These are phyloP conservation scores for Dactylella cylindrospora DNA, from an alignment of 2,329 filamentous ascomycete genomes.

Conservation along the genomic window DNA sequence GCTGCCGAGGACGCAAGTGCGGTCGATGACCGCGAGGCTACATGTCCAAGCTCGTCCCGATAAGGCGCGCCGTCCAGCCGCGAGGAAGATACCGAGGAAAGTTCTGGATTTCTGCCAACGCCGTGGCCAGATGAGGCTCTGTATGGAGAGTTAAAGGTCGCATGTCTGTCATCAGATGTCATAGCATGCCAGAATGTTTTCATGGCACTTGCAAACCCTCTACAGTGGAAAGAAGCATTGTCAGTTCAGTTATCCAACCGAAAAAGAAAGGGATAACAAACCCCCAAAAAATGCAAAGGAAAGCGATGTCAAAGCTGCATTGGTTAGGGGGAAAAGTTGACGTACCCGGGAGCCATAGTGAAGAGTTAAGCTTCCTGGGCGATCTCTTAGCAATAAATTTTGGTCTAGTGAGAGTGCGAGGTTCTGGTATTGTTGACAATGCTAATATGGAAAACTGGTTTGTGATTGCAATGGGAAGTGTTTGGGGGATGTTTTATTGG, in stretches of 20 bases:
- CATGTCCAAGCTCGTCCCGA: constrained; percentile 73
- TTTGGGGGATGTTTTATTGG: background rate
- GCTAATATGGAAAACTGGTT: background rate
- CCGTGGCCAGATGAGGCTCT: constrained; percentile 57
- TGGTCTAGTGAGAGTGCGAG: background rate
- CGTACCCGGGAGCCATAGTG: constrained; percentile 40
- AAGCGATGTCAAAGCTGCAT: background rate
- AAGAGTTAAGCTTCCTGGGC: constrained; percentile 18
- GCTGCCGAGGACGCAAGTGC: constrained; percentile 63
- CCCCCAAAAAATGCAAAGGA: background rate
- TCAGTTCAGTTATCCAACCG: background rate
- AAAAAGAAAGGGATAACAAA: background rate
- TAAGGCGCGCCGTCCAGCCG: constrained; percentile 69
- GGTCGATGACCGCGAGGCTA: constrained; percentile 58
- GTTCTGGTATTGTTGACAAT: background rate
- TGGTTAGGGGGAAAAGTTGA: constrained; percentile 27
- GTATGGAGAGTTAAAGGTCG: constrained; percentile 88
- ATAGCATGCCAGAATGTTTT: constrained; percentile 95
- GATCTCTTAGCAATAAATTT: background rate
- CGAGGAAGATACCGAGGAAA: constrained; percentile 81
- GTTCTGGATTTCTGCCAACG: constrained; percentile 74
- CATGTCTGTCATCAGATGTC: constrained; percentile 78
- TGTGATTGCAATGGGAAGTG: background rate
- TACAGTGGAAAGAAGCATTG: constrained; percentile 8
- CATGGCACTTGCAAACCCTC: constrained; percentile 65